Conservation (phyloP, 75 land plant genomes). For the Selaginella tamariscina region DNA sequence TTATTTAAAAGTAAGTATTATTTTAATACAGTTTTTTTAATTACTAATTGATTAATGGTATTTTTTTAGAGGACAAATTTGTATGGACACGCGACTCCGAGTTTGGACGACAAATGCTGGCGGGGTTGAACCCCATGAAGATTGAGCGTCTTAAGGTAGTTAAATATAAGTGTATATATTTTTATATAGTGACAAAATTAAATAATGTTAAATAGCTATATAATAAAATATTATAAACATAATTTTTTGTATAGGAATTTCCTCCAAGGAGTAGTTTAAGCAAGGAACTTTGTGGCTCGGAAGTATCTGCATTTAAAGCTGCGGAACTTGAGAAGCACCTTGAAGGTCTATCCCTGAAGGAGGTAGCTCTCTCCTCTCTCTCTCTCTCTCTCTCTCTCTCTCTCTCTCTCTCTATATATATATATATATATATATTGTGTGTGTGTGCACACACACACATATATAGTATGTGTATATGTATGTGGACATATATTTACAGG, state of each 20-base stretch:
- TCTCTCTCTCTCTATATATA: too few species aligned
- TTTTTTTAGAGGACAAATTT: conserved; percentile 36
- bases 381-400: not conserved
- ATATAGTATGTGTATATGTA: not conserved
- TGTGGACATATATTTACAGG: conserved; percentile 22
- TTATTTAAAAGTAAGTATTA: not conserved
- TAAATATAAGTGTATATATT: too few species aligned
- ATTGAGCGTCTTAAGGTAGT: conserved; percentile 53
- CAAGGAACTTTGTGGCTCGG: conserved; percentile 42
- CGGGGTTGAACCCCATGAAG: conserved; percentile 70
- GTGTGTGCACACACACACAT: too few species aligned
- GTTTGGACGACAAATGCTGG: conserved; percentile 63
- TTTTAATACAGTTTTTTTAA: too few species aligned
- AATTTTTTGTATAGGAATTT: conserved; percentile 29
- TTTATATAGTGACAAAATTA: too few species aligned
- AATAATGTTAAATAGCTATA: too few species aligned
- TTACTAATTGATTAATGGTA: too few species aligned
- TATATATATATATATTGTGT: too few species aligned
- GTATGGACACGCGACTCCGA: conserved; percentile 79
- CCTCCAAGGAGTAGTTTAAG: conserved; percentile 52
- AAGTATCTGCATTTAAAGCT: conserved; percentile 36
- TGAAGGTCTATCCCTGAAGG: conserved; percentile 40
- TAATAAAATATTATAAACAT: not conserved
- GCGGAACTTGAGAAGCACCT: conserved; percentile 39
- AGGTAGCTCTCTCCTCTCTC: conserved; percentile 28